Conservation (phyloP, 768 basidiomycete genomes). For the Rhizopogon rudus region DNA sequence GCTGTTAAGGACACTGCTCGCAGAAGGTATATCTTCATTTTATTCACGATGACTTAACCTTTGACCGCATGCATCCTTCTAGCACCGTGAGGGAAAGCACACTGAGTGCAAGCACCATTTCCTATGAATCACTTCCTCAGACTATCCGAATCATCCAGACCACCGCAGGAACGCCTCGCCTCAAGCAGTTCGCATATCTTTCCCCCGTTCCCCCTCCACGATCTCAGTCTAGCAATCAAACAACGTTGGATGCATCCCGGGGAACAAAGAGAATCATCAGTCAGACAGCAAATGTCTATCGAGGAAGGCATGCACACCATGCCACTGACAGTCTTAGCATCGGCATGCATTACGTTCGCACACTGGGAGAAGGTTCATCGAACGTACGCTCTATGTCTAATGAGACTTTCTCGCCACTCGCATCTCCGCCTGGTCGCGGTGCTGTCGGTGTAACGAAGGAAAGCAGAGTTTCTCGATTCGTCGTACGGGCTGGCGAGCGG, state of each 20-base stretch:
- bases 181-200: constrained; percentile 70
- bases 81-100: constrained; percentile 51
- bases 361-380: constrained; percentile 51
- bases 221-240: constrained; percentile 28
- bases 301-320: constrained; percentile 25
- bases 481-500: constrained; percentile 51
- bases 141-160: constrained; percentile 15
- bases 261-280: constrained; percentile 46
- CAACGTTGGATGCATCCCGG: constrained; percentile 16
- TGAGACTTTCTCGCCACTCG: constrained; percentile 56
- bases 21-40: constrained; percentile 23
- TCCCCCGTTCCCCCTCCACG: constrained; percentile 61
- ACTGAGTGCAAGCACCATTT: constrained; percentile 34
- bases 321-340: constrained; percentile 44
- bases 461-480: constrained; percentile 29
- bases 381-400: constrained; percentile 30
- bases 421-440: constrained; percentile 40
- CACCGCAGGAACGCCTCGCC: constrained; percentile 42
- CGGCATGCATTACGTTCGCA: constrained; percentile 66
- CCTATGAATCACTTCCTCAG: constrained; percentile 30
- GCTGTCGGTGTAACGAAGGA: constrained; percentile 21
- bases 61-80: constrained; percentile 28
- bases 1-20: constrained; percentile 17
- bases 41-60: constrained; percentile 33
- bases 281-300: constrained; percentile 59